phyloP scores from a whole-genome alignment of 805 yeast genomes.

The Barnettozyma populi region DNA sequence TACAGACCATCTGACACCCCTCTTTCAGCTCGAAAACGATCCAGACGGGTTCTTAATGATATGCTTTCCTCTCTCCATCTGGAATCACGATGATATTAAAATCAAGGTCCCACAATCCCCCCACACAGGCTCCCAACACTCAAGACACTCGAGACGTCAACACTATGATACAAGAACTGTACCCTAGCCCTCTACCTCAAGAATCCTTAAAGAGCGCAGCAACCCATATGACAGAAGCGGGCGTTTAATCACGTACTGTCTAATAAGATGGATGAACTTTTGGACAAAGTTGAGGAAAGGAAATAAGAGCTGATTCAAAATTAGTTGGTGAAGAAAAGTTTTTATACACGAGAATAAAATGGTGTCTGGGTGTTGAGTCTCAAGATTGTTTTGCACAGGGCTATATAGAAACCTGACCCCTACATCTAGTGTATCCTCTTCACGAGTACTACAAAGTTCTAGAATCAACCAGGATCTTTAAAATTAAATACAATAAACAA shows the following conservation, averaged over 20 bases:
- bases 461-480: neutral
- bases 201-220: conserved; percentile 1
- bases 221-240: neutral
- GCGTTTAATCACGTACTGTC: conserved; percentile 52
- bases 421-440: no score
- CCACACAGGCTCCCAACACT: neutral
- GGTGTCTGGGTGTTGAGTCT: neutral
- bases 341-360: neutral
- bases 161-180: conserved; percentile 9
- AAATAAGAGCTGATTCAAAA: neutral
- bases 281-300: conserved; percentile 52
- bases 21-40: conserved; percentile 23
- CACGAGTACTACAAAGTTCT: neutral
- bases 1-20: conserved; percentile 29
- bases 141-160: conserved; percentile 1
- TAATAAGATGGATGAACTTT: conserved; percentile 57
- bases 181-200: conserved; percentile 3
- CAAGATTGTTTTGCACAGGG: neutral
- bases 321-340: neutral
- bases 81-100: conserved; percentile 20
- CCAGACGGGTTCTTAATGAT: conserved; percentile 25
- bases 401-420: no score
- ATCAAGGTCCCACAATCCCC: conserved; percentile 4
- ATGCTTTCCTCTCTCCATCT: conserved; percentile 21
- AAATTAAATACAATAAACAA: no score